Conservation (phyloP, 306 rosid genomes). For the Vicia villosa region DNA sequence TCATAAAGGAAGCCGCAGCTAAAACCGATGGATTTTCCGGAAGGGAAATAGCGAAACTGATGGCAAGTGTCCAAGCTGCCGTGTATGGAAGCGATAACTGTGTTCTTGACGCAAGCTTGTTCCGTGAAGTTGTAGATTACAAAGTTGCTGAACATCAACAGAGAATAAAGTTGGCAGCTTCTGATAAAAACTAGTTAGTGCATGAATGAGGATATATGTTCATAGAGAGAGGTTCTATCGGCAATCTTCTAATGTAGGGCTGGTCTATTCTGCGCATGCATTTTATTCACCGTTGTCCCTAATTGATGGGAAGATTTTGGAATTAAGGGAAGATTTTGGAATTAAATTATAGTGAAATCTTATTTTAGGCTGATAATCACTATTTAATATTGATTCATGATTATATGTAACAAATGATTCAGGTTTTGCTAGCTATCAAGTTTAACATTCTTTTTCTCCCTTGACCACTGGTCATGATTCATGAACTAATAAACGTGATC, state of each 20-base stretch:
- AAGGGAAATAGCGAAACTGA: constrained; percentile 91
- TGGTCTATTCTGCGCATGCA: constrained; percentile 38
- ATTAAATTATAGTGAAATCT: constrained; percentile 9
- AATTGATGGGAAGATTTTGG: constrained; percentile 48
- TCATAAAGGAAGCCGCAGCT: constrained; percentile 76
- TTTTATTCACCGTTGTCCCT: constrained; percentile 44
- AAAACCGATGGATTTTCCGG: constrained; percentile 92
- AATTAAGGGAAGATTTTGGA: constrained; percentile 49
- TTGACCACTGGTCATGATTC: not conserved
- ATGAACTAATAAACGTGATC: not conserved
- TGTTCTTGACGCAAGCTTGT: constrained; percentile 75
- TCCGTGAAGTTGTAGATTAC: constrained; percentile 91
- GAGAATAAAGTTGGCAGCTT: constrained; percentile 73
- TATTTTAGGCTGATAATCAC: constrained; percentile 14
- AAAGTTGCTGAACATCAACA: constrained; percentile 97
- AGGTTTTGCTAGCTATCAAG: constrained; percentile 2
- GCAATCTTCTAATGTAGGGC: constrained; percentile 27
- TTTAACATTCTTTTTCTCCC: constrained; percentile 3
- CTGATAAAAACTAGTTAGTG: constrained; percentile 47
- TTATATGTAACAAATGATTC: not conserved
- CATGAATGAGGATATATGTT: constrained; percentile 21
- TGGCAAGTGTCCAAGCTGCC: constrained; percentile 97
- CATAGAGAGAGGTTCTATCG: constrained; percentile 19
- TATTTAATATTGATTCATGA: constrained; percentile 1
- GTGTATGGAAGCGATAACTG: constrained; percentile 89